Conservation (phyloP, 495 filamentous ascomycete genomes). For the Aspergillus ellipticus region DNA sequence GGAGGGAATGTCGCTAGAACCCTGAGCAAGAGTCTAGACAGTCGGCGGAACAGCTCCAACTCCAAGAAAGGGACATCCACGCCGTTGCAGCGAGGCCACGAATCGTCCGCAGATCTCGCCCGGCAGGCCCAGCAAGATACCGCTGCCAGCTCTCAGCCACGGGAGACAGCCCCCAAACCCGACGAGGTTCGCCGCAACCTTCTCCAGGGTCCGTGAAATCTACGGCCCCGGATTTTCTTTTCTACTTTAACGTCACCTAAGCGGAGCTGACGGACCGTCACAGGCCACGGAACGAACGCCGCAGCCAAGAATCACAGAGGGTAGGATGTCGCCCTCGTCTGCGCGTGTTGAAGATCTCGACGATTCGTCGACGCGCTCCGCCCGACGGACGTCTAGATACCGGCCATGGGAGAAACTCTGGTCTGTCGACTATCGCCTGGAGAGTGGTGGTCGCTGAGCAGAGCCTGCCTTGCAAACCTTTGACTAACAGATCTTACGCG, state of each 20-base stretch:
- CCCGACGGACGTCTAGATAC: slow-evolving; percentile 23
- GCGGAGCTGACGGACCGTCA: slow-evolving; percentile 21
- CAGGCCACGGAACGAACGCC: slow-evolving; percentile 17
- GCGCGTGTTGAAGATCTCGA: slow-evolving; percentile 10
- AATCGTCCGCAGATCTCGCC: slow-evolving; percentile 36
- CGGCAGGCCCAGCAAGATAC: slow-evolving; percentile 32
- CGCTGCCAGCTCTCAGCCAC: slow-evolving; percentile 24
- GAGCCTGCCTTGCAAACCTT: too few relatives aligned
- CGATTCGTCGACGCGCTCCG: slow-evolving; percentile 18
- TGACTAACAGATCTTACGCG: neutral
- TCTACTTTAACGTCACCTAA: slow-evolving; percentile 9
- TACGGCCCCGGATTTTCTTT: slow-evolving; percentile 8
- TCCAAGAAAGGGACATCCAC: slow-evolving; percentile 61
- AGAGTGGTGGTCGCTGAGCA: slow-evolving; percentile 18
- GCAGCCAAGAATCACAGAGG: slow-evolving; percentile 5
- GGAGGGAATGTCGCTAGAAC: slow-evolving; percentile 68
- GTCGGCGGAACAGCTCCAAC: slow-evolving; percentile 77
- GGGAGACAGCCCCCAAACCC: slow-evolving; percentile 37
- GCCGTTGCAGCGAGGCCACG: slow-evolving; percentile 31
- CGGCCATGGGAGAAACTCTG: slow-evolving; percentile 53
- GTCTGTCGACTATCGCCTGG: slow-evolving; percentile 49
- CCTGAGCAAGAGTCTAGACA: slow-evolving; percentile 82
- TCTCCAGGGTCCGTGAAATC: slow-evolving; percentile 42
- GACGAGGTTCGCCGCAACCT: slow-evolving; percentile 52
- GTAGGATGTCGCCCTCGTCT: slow-evolving; percentile 13